These are phyloP conservation scores for Lactarius tabidus DNA, from an alignment of 768 basidiomycete genomes.

Conservation along the genomic window DNA sequence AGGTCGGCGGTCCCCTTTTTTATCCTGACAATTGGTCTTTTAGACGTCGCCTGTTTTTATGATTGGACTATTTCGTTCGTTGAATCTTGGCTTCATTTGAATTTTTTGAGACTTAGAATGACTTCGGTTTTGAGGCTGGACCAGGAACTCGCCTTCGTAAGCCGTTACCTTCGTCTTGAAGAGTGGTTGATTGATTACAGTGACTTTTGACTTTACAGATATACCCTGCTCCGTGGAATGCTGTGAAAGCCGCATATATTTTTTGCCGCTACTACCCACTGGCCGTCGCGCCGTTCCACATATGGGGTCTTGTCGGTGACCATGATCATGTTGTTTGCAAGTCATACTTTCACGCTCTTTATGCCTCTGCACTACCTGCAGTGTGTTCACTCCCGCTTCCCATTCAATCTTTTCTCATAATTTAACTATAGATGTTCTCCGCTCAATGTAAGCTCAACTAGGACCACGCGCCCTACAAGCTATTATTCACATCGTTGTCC, in stretches of 20 bases:
- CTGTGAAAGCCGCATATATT: slow-evolving; percentile 16
- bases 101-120: too few relatives aligned
- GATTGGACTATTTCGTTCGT: too few relatives aligned
- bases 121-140: too few relatives aligned
- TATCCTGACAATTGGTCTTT: too few relatives aligned
- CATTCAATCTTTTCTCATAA: background rate
- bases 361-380: slow-evolving; percentile 7
- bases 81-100: too few relatives aligned
- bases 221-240: slow-evolving; percentile 15
- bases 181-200: too few relatives aligned
- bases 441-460: slow-evolving; percentile 11
- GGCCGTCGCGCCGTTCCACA: slow-evolving; percentile 9
- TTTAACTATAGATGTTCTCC: slow-evolving; percentile 1
- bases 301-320: slow-evolving; percentile 12
- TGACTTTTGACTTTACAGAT: slow-evolving; percentile 6
- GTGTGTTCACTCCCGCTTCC: slow-evolving; percentile 6
- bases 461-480: background rate
- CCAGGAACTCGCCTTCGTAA: too few relatives aligned
- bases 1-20: too few relatives aligned
- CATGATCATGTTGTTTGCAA: background rate
- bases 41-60: too few relatives aligned
- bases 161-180: too few relatives aligned
- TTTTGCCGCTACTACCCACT: slow-evolving; percentile 22
- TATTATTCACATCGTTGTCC: background rate
- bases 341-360: slow-evolving; percentile 7